These are phyloP conservation scores for Cetraspora pellucida DNA, from an alignment of 192 early-diverging fungal species.

Conservation along the genomic window DNA sequence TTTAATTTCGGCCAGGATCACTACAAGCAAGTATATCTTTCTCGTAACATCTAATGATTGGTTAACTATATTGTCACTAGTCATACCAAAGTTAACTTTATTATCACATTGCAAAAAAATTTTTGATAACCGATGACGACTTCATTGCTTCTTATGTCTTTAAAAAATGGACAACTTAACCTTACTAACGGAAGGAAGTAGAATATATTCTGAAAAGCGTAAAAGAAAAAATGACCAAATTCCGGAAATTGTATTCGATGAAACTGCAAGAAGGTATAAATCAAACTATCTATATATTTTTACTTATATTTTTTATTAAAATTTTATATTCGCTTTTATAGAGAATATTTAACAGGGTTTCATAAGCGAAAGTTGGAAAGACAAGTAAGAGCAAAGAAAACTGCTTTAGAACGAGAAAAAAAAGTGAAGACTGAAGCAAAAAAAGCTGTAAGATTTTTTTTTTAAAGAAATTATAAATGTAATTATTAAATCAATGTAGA, in stretches of 20 bases:
- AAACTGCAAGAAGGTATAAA: conserved; percentile 12
- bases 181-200: not conserved
- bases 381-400: conserved; percentile 57
- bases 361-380: conserved; percentile 77
- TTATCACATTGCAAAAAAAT: too few species aligned
- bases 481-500: not conserved
- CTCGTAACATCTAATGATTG: too few species aligned
- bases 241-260: conserved; percentile 22
- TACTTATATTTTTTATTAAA: not conserved
- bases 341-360: conserved; percentile 75
- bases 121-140: too few species aligned
- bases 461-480: not conserved
- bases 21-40: too few species aligned
- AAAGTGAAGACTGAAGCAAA: conserved; percentile 59
- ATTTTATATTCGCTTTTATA: conserved; percentile 25
- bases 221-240: not conserved
- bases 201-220: conserved; percentile 13
- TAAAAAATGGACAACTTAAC: conserved; percentile 23
- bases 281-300: not conserved
- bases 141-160: too few species aligned
- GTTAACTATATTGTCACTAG: too few species aligned
- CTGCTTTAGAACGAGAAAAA: conserved; percentile 50
- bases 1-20: too few species aligned
- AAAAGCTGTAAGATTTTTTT: conserved; percentile 44
- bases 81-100: too few species aligned